Evolutionary conservation across 2,329 filamentous ascomycete species (phyloP), one percentile per base, ranked within the genome.

Genomic region (Neopestalotiopsis sp.): DNA sequence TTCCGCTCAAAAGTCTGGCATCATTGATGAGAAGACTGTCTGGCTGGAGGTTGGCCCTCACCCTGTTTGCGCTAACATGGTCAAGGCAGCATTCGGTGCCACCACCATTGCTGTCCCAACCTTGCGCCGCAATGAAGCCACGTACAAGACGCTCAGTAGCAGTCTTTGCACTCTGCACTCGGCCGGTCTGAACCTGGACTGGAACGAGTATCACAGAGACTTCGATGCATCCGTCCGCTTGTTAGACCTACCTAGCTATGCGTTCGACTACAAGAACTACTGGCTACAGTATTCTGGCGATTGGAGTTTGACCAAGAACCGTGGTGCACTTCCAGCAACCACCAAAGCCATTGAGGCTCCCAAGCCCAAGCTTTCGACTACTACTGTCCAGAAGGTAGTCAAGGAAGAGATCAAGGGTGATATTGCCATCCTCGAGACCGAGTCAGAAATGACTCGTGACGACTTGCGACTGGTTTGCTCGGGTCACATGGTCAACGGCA

Each of bases 31-130:
- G 71, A 89, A 90, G 80, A 92, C 90, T 5, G 85, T 90, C 38
- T 94, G 89, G 88, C 82, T 94, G 68, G 92, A 94, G 77, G 81
- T 94, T 71, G 92, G 92, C n/a, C 91, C 92, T 49, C 90, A 93
- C 74, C 91, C 91, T 0, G 87, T 94, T 14, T 92, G 89, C 78
- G 85, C 86, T 59, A 87, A 87, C 69, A 90, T 94, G 85, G 86
- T 93, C 72, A 91, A 91, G 81, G 86, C 88, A 17, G 89, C 87
- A 4, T 85, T 92, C 67, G 86, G 86, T 32, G 79, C 81, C 5
- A 81, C 84, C 10, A 87, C 86, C 32, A 83, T 86, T 56, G 86
- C 87, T 14, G 84, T 88, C 12, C 85, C 90, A 2, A 89, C 90
- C 2, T 82, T 93, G 12, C 89, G 88, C 40, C 88, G 90, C 69